phyloP scores from a whole-genome alignment of 2,329 filamentous ascomycete species.

The Epichloe glyceriae region DNA sequence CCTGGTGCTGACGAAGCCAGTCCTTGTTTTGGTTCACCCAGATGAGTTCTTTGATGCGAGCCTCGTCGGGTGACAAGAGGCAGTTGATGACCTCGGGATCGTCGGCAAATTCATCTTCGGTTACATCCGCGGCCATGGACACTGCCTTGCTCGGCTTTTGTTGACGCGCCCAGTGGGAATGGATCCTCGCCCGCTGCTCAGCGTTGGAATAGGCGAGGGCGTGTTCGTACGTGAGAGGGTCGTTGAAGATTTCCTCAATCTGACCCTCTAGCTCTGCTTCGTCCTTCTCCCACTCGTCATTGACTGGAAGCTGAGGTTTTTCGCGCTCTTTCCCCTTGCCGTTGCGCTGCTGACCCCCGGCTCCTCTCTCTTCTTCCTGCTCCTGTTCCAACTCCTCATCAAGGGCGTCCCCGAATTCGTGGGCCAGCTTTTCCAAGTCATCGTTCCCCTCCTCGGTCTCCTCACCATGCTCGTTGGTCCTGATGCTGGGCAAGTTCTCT shows the following conservation, averaged over 20 bases:
- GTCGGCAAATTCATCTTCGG: conserved; percentile 73
- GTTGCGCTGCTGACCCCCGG: neutral
- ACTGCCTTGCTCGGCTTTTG: conserved; percentile 34
- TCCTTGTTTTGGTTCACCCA: conserved; percentile 95
- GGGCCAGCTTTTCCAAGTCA: conserved; percentile 27
- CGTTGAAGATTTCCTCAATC: conserved; percentile 56
- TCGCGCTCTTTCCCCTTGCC: conserved; percentile 14
- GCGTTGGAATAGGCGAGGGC: conserved; percentile 45
- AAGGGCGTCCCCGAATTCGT: conserved; percentile 30
- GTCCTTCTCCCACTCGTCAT: conserved; percentile 48
- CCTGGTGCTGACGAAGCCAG: conserved; percentile 77
- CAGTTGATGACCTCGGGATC: conserved; percentile 81
- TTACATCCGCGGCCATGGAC: conserved; percentile 52
- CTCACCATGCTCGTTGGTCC: conserved; percentile 6
- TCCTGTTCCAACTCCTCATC: conserved; percentile 17
- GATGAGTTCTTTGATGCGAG: conserved; percentile 73
- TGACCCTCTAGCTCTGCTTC: conserved; percentile 56
- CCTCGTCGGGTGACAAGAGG: conserved; percentile 59
- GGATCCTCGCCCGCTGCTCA: conserved; percentile 40
- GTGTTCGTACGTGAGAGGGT: conserved; percentile 43
- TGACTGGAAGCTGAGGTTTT: conserved; percentile 38
- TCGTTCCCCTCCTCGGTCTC: conserved; percentile 15
- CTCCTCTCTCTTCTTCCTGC: neutral
- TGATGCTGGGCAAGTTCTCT: conserved; percentile 15
- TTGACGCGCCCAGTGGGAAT: conserved; percentile 37